Evolutionary conservation across 495 filamentous ascomycete genomes (phyloP).

Genomic region (Paragyromitra xinjiangensis): DNA sequence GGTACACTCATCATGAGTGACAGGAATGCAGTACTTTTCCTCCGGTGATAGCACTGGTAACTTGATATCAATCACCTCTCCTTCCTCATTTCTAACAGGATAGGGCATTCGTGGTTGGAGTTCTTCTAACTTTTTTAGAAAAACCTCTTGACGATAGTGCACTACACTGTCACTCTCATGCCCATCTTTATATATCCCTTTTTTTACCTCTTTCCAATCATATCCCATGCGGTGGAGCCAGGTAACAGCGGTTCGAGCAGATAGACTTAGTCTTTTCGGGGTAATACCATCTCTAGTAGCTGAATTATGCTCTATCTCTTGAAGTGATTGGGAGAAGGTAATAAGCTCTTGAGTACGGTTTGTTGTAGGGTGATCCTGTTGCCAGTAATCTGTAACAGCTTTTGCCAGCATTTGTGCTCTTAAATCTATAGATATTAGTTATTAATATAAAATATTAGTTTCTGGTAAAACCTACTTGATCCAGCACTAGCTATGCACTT

Average conservation of each 20-base stretch:
- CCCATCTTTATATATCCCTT: too few relatives aligned
- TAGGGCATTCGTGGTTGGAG: constrained; percentile 5
- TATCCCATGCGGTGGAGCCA: neutral
- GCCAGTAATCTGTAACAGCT: neutral
- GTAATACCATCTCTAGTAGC: neutral
- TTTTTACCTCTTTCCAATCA: too few relatives aligned
- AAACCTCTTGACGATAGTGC: neutral
- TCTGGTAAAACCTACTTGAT: neutral
- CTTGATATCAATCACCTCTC: neutral
- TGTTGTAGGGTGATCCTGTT: neutral
- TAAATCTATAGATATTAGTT: neutral
- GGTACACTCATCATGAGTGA: constrained; percentile 11
- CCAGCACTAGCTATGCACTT: neutral
- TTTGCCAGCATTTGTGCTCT: neutral
- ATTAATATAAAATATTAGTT: neutral
- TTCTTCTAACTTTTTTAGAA: neutral
- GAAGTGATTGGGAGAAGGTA: neutral
- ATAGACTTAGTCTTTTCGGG: neutral
- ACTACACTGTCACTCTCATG: neutral
- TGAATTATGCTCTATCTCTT: neutral
- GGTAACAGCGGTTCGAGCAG: neutral
- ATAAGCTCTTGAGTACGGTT: neutral
- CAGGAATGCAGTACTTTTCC: neutral
- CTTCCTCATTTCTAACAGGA: neutral
- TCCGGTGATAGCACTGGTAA: neutral